phyloP scores from a whole-genome alignment of 2,329 filamentous ascomycete species.

The Aspergillus sp. region DNA sequence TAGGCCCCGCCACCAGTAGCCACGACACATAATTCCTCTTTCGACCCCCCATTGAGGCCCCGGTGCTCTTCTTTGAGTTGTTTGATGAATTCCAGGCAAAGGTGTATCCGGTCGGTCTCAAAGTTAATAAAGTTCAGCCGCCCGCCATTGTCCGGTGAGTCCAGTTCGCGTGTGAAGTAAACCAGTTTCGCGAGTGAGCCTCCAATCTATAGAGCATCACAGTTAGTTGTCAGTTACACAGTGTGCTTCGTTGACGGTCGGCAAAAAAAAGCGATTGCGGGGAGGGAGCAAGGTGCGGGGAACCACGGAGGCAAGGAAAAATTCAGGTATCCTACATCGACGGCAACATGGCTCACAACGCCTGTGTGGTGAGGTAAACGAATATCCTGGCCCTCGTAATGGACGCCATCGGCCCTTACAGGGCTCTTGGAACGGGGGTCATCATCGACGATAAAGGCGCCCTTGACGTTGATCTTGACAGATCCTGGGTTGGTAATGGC shows the following conservation, averaged over 20 bases:
- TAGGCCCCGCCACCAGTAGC: slow-evolving; percentile 94
- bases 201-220: slow-evolving; percentile 68
- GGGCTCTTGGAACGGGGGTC: slow-evolving; percentile 55
- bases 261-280: slow-evolving; percentile 26
- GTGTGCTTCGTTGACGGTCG: slow-evolving; percentile 7
- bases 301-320: slow-evolving; percentile 20
- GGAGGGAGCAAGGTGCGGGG: slow-evolving; percentile 30
- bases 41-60: slow-evolving; percentile 67
- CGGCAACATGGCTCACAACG: slow-evolving; percentile 92
- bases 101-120: slow-evolving; percentile 90
- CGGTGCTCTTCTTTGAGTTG: slow-evolving; percentile 80
- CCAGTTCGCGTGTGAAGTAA: slow-evolving; percentile 88
- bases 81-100: slow-evolving; percentile 89
- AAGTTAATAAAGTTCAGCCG: slow-evolving; percentile 94
- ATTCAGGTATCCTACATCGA: slow-evolving; percentile 68
- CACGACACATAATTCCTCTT: slow-evolving; percentile 81
- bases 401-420: slow-evolving; percentile 56
- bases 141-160: slow-evolving; percentile 77
- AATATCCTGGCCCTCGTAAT: slow-evolving; percentile 85
- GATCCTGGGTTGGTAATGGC: slow-evolving; percentile 62
- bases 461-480: slow-evolving; percentile 93
- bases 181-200: slow-evolving; percentile 95
- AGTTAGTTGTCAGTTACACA: slow-evolving; percentile 8
- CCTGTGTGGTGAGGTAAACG: slow-evolving; percentile 93
- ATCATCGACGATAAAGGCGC: slow-evolving; percentile 93